A percentile compares a stretch with the other conserved stretches of the same genome.
Evolutionary conservation across 1,139 yeast species (phyloP).

Genomic region (Saccharomyces pastorianus): DNA sequence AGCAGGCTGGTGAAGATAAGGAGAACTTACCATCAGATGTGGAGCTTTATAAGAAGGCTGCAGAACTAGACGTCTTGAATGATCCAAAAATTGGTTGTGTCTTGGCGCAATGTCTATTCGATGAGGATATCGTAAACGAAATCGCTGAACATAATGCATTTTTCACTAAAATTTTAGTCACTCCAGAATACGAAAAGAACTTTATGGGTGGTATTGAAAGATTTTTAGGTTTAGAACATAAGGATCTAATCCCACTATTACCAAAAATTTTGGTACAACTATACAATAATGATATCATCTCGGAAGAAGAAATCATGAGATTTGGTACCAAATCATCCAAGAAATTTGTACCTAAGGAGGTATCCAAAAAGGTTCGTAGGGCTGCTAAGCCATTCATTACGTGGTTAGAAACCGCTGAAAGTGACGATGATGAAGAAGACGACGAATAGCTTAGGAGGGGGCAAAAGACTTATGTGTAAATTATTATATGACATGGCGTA

Average conservation of each 20-base stretch:
- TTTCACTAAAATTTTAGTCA: slow-evolving; percentile 64
- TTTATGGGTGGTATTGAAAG: slow-evolving; percentile 95
- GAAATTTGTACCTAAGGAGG: slow-evolving; percentile 87
- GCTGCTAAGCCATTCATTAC: slow-evolving; percentile 92
- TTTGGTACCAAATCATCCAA: slow-evolving; percentile 94
- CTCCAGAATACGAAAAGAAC: slow-evolving; percentile 69
- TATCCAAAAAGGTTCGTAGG: slow-evolving; percentile 87
- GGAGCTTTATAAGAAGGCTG: slow-evolving; percentile 85
- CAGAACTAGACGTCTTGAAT: slow-evolving; percentile 63
- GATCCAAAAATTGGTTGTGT: slow-evolving; percentile 82
- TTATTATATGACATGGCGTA: not conserved
- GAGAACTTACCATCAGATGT: slow-evolving; percentile 65
- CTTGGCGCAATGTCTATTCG: slow-evolving; percentile 82
- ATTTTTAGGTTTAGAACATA: slow-evolving; percentile 74
- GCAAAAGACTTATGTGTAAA: slow-evolving; percentile 6
- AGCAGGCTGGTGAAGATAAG: slow-evolving; percentile 46
- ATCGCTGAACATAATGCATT: slow-evolving; percentile 73
- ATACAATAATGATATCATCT: slow-evolving; percentile 74
- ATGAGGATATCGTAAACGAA: slow-evolving; percentile 67
- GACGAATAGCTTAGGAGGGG: slow-evolving; percentile 2
- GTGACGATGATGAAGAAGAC: slow-evolving; percentile 36
- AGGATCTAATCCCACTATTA: slow-evolving; percentile 60
- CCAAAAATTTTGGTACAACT: slow-evolving; percentile 77
- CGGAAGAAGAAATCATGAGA: slow-evolving; percentile 69
- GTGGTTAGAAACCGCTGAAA: slow-evolving; percentile 93